Base-by-base conservation (phyloP, 2,329 filamentous ascomycete genomes). In the Cladosporium velox region DNA sequence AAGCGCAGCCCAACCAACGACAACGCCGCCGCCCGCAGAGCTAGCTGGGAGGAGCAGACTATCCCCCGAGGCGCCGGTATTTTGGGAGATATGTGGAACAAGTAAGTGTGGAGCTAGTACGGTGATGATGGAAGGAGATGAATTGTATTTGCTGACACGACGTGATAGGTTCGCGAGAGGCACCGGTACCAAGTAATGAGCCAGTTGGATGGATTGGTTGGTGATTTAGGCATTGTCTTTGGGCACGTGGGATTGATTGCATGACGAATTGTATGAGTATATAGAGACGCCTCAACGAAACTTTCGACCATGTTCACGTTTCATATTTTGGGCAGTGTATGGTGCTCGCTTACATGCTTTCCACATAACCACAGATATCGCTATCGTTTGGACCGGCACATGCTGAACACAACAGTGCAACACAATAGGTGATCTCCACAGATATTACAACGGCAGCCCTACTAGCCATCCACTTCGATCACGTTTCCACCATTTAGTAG, bases 71-170 rank as follows among this genome's bases (percentile, higher is more conserved):
- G 61, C 10, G 61, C 61, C 0, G 61, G 61, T 11, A 11, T 57
- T 18, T 14, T 64, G 6, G 61, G 61, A 15, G 61, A 64, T 21
- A 55, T 55, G 49, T 64, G 61, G 61, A 64, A 64, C 61, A 57
- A 57, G 61, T 64, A 47, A 28, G 28, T 30, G 28, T 30, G 28
- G 28, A 30, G 28, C 28, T 6, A 30, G 28, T 6, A 30, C 28
- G 4, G 4, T 30, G 28, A 30, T 6, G 28, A 30, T 30, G 28
- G 28, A 30, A 6, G 28, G 4, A 30, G 28, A 30, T 4, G 28
- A 30, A 6, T 4, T 6, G 4, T 4, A 4, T 30, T 30, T 30
- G 28, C 28, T 59, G n/a, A 58, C 34, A 10, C 2, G 18, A 4
- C 10, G 3, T 26, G 1, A 34, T 12, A 63, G 60, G 34, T 63